Conservation (phyloP, 495 filamentous ascomycete genomes). For the Hamigera avellanea region DNA sequence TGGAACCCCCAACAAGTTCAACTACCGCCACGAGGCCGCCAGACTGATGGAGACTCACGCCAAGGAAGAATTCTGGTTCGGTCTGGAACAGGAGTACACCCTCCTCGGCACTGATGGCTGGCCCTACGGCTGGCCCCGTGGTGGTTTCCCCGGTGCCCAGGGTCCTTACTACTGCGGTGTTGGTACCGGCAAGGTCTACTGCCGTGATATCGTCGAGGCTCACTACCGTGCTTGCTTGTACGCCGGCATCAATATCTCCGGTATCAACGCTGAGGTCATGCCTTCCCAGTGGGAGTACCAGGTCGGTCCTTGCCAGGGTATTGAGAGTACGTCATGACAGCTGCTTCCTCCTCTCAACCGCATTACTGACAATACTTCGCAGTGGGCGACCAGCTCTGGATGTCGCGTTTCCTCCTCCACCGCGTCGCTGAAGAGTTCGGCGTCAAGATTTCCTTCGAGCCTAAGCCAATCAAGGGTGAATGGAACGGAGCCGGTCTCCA, state of each 20-base stretch:
- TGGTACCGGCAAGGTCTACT: slow-evolving; percentile 92
- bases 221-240: slow-evolving; percentile 97
- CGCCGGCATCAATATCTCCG: slow-evolving; percentile 85
- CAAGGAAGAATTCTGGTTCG: slow-evolving; percentile 86
- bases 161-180: slow-evolving; percentile 99
- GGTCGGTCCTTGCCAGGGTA: slow-evolving; percentile 87
- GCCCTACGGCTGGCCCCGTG: slow-evolving; percentile 89
- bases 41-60: slow-evolving; percentile 83
- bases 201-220: slow-evolving; percentile 95
- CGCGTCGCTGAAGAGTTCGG: slow-evolving; percentile 96
- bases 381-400: slow-evolving; percentile 97
- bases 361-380: slow-evolving; percentile 7
- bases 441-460: slow-evolving; percentile 88
- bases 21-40: slow-evolving; percentile 82
- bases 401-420: slow-evolving; percentile 91
- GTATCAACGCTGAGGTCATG: slow-evolving; percentile 99
- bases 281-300: slow-evolving; percentile 99
- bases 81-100: slow-evolving; percentile 96
- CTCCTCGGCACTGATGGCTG: slow-evolving; percentile 77
- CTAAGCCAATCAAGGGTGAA: slow-evolving; percentile 97
- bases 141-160: slow-evolving; percentile 93
- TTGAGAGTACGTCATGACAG: slow-evolving; percentile 49
- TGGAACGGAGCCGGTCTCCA: slow-evolving; percentile 99
- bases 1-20: slow-evolving; percentile 97
- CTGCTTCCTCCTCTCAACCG: slow-evolving; percentile 5